phyloP scores from a whole-genome alignment of 495 filamentous ascomycete genomes.

The Trichocladium uniseriatum region DNA sequence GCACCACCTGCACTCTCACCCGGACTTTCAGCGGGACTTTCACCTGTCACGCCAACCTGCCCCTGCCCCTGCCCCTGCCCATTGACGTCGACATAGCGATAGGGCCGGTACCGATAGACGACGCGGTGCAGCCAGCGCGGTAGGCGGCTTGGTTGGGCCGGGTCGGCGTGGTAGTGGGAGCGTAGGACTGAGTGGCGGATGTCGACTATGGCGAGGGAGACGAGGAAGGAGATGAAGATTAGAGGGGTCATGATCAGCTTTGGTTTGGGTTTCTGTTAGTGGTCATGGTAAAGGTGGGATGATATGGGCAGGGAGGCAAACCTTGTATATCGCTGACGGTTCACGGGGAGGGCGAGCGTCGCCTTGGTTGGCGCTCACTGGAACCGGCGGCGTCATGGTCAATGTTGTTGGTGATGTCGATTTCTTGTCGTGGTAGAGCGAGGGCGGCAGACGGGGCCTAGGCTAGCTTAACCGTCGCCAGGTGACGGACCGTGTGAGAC shows the following conservation, averaged over 20 bases:
- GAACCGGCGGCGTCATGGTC: slow-evolving; percentile 10
- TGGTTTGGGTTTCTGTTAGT: background rate
- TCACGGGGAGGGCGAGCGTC: slow-evolving; percentile 12
- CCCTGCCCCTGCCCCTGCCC: background rate
- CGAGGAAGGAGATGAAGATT: slow-evolving; percentile 42
- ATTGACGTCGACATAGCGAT: slow-evolving; percentile 14
- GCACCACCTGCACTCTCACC: background rate
- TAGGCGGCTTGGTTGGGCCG: slow-evolving; percentile 13
- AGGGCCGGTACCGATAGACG: slow-evolving; percentile 27
- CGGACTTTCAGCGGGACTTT: background rate
- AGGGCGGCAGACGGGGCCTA: no score
- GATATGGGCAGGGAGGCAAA: background rate
- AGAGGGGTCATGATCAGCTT: slow-evolving; percentile 42
- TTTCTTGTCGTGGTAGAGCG: no score
- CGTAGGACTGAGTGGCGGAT: slow-evolving; percentile 31
- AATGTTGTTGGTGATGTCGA: background rate
- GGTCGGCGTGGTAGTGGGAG: slow-evolving; percentile 30
- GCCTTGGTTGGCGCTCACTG: slow-evolving; percentile 17
- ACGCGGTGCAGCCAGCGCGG: slow-evolving; percentile 33
- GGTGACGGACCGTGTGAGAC: no score
- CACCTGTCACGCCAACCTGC: background rate
- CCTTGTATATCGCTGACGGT: slow-evolving; percentile 31
- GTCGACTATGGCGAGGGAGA: slow-evolving; percentile 44
- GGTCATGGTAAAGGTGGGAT: background rate
- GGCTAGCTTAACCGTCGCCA: no score